Conservation (phyloP, 225 moss, liverwort and hornwort species). For the Marchantia polymorpha region DNA sequence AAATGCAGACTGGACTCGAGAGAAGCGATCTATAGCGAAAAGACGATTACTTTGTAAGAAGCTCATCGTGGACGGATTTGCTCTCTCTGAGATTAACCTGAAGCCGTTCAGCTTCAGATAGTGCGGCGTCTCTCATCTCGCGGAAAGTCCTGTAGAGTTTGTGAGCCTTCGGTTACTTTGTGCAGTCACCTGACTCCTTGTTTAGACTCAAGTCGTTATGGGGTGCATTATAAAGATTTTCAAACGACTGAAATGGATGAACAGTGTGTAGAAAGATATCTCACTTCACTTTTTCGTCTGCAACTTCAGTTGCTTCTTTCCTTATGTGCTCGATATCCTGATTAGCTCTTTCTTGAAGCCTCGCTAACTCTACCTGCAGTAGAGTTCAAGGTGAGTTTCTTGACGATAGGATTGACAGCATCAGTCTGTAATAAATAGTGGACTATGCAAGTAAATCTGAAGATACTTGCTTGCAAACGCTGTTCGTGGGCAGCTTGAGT, state of each 20-base stretch:
- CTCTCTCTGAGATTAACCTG: conserved; percentile 51
- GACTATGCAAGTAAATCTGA: neutral
- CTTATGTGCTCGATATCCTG: conserved; percentile 57
- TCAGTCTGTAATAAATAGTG: neutral
- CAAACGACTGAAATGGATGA: neutral
- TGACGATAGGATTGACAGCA: no score
- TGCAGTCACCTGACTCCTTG: neutral
- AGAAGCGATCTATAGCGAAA: neutral
- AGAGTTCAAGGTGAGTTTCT: neutral
- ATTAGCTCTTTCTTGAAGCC: conserved; percentile 55
- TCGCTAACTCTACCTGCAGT: conserved; percentile 54
- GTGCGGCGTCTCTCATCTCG: conserved; percentile 71
- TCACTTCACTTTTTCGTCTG: conserved; percentile 81
- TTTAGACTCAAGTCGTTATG: neutral
- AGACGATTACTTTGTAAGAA: conserved; percentile 54
- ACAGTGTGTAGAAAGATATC: conserved; percentile 3
- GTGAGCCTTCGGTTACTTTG: neutral
- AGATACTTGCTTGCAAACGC: conserved; percentile 55
- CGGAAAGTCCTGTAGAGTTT: conserved; percentile 54
- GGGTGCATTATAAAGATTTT: neutral
- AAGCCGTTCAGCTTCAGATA: conserved; percentile 51
- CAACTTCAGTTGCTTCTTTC: conserved; percentile 48
- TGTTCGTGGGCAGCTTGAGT: conserved; percentile 66
- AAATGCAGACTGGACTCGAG: no score
- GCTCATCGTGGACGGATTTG: conserved; percentile 56